Base-by-base conservation (phyloP, 139 green algal genomes). In the Pleodorina starrii region DNA sequence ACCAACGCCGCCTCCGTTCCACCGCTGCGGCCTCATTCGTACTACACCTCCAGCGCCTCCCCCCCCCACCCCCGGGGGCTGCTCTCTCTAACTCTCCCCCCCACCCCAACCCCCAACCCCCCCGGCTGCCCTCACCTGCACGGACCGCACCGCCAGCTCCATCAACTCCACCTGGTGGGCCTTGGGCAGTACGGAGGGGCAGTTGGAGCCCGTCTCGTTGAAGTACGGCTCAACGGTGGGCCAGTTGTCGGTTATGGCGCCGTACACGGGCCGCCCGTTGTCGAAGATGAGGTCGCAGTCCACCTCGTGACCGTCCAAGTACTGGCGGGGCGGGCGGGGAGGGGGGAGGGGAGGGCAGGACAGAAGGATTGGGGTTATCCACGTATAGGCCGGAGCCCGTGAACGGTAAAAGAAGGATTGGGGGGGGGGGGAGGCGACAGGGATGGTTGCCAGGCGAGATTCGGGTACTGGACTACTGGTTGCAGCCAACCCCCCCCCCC, bases 131-230 rank as follows among this genome's bases (percentile, higher is more conserved):
- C 16, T 38, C 63, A 94, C 91, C 91, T 96, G 84, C 38, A 96
- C 94, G 29, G 91, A 87, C 60, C 94, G 85, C n/a, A 98, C 95
- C 10, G 86, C 81, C 84, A 98, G 91, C 69, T 97, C 93, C 75
- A 97, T 72, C 43, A 99, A 91, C 91, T 97, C 97, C 21, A 91
- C 85, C 86, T 98, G 96, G 92, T 96, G 84, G 43, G 93, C 44
- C 50, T 87, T 85, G 23, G 96, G 94, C 88, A 98, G 93, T 68
- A 98, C 93, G 46, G 93, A 97, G 42, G 97, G 97, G 86, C 94
- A 96, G 91, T 98, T 98, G 93, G 90, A 95, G 87, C 96, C 97
- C 1, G 96, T 98, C 93, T 99, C 97, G 72, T 98, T 98, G 94
- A 99, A 99, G 86, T 98, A 99, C 2, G 97, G 97, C 95, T 99